Evolutionary conservation across 305 asterid genomes (phyloP).

Genomic region (Fraxinus dipetala): DNA sequence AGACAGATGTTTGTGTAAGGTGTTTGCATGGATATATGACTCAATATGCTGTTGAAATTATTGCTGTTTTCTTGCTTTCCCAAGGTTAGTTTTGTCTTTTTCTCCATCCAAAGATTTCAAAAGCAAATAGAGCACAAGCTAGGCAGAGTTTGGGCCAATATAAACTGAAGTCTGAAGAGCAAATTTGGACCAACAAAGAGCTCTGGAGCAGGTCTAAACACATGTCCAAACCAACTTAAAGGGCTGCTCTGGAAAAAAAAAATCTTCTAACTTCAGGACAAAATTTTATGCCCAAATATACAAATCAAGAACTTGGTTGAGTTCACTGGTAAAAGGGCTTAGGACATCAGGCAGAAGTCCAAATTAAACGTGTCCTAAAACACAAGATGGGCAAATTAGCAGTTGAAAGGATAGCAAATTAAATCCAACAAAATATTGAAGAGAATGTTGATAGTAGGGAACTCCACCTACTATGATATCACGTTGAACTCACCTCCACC

Average conservation of each 20-base stretch:
- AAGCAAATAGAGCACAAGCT: background rate
- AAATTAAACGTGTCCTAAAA: background rate
- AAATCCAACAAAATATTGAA: background rate
- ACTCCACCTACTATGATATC: background rate
- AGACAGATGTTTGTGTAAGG: slow-evolving; percentile 36
- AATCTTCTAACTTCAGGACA: background rate
- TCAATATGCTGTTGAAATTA: background rate
- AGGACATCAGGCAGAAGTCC: background rate
- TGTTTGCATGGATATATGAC: slow-evolving; percentile 32
- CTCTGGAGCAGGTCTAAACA: too few relatives aligned
- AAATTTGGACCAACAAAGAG: too few relatives aligned
- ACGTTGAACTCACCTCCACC: background rate
- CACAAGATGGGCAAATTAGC: background rate
- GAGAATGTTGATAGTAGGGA: background rate
- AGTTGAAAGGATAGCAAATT: background rate
- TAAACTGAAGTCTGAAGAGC: too few relatives aligned
- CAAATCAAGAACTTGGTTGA: background rate
- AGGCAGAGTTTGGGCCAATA: too few relatives aligned
- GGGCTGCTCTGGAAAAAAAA: too few relatives aligned
- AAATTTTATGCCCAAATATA: background rate
- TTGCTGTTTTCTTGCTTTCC: background rate
- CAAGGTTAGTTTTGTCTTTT: background rate
- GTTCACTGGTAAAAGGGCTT: background rate
- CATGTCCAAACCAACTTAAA: too few relatives aligned
- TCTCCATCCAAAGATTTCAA: background rate